Evolutionary conservation across 2,329 filamentous ascomycete species (phyloP).

Genomic region (Xylariaceae sp.): DNA sequence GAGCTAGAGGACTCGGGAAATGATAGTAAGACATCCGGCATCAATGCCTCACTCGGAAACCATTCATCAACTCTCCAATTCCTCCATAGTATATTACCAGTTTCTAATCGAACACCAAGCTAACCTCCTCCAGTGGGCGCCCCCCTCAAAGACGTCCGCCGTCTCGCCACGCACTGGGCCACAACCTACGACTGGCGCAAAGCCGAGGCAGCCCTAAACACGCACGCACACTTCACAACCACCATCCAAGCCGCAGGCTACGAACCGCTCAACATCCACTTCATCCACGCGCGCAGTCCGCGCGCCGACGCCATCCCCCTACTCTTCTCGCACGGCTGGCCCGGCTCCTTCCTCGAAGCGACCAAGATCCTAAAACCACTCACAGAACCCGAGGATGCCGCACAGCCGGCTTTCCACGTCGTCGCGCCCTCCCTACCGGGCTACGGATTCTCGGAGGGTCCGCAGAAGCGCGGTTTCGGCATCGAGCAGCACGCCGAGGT

Average conservation of each 20-base stretch:
- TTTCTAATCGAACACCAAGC: not conserved
- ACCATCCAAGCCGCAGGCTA: slow-evolving; percentile 52
- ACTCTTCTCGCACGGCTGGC: slow-evolving; percentile 38
- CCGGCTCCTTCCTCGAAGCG: slow-evolving; percentile 58
- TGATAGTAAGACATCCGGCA: not conserved
- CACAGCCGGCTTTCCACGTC: slow-evolving; percentile 39
- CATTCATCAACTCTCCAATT: too few relatives aligned
- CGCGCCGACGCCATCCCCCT: slow-evolving; percentile 38
- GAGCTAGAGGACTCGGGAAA: slow-evolving; percentile 26
- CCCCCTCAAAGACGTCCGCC: slow-evolving; percentile 54
- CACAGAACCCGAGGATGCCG: slow-evolving; percentile 8
- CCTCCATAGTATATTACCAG: too few relatives aligned
- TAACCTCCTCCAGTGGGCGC: slow-evolving; percentile 41
- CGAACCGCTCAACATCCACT: slow-evolving; percentile 57
- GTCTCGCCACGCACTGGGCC: slow-evolving; percentile 54
- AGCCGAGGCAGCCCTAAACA: slow-evolving; percentile 54
- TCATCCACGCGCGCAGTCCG: slow-evolving; percentile 47
- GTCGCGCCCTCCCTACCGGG: slow-evolving; percentile 45
- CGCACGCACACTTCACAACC: slow-evolving; percentile 54
- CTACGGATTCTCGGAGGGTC: slow-evolving; percentile 38
- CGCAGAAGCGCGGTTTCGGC: slow-evolving; percentile 48
- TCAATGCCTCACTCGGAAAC: not conserved
- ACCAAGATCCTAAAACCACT: slow-evolving; percentile 45
- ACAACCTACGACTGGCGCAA: slow-evolving; percentile 56
- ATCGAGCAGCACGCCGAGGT: slow-evolving; percentile 53